Base-by-base conservation (phyloP, 805 yeast genomes). In the Starmerella powellii region DNA sequence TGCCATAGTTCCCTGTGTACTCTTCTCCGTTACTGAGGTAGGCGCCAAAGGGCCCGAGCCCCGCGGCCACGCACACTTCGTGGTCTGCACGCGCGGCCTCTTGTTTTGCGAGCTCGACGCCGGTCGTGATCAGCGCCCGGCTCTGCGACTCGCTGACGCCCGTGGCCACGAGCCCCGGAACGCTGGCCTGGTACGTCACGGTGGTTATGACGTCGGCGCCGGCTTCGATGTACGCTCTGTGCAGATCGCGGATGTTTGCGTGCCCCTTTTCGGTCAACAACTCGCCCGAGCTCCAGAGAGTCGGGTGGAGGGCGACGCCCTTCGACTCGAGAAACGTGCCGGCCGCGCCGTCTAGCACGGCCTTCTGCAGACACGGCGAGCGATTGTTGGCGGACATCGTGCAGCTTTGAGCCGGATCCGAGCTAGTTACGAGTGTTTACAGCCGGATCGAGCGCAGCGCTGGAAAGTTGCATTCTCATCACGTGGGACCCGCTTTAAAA, bases 31-130 rank as follows among this genome's bases (percentile, higher is more conserved):
- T 67, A 23, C 79, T 74, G 29, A 79, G 55, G 49, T 62, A 74
- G 0, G 87, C 81, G 1, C 87, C 93, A 56, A 73, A 83, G 0
- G 94, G 84, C 0, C 94, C 94, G 29, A 81, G 60, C 6, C 82
- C 73, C 0, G 82, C 93, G 1, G 73, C 73, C 4, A 77, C 65
- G 8, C 10, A 1, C 32, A 51, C 53, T 2, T 19, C 28, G 19
- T 2, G 31, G 43, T 11, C 26, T 16, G n/a, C 23, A 13, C 18
- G 44, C 21, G 34, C 42, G 10, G 59, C 55, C 0, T 56, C 64
- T n/a, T 48, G 46, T 4, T 46, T 45, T 0, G 62, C 66, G 8
- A 57, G 20, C 8, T 31, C 27, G 16, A 58, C 59, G n/a, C 44
- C 52, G 11, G 15, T 5, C 2, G 46, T 42, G 15, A 50, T 48